Base-by-base conservation (phyloP, 2,329 filamentous ascomycete species). In the Epichloe glyceriae region DNA sequence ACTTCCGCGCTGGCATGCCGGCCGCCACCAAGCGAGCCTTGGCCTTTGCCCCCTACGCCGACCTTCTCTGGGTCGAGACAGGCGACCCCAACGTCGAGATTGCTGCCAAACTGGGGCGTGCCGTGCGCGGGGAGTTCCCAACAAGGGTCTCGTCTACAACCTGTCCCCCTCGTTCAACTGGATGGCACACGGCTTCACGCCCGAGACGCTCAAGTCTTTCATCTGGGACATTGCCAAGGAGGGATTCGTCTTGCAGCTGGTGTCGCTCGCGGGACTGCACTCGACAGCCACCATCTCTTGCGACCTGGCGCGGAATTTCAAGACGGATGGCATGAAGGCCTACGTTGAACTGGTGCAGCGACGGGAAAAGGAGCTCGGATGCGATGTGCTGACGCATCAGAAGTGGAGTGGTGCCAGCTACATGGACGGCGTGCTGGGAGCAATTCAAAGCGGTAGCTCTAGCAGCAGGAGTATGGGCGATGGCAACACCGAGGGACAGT, bases 141-240 rank as follows among this genome's bases (percentile, higher is more conserved):
- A 80, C 54, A 97, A 97, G 77, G 86, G 87, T 37, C 78, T 98
- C 22, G 91, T 97, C 0, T 98, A 98, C 73, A 98, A 98, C 71
- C 78, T 98, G 2, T 90, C 85, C 4, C 93, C 93, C 1, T 95
- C 88, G 8, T 98, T 98, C 78, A 97, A 98, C 75, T 98, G 93
- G 93, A 93, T 94, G 81, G 82, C 82, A 11, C 90, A 97, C 64
- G 93, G 91, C 33, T 98, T 97, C 70, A 84, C 79, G 3, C 82
- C 89, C 56, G 82, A 81, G 54, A 84, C 85, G 5, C 76, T 98
- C 50, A 88, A 86, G 70, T 88, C 80, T 5, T 98, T 98, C 67
- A 86, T 98, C 60, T 97, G 91, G 91, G 91, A 97, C 66, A 81
- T 98, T 57, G 93, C 90, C 8, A 82, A 83, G 64, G 86, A 96